Conservation (phyloP, 768 basidiomycete species). For the Peribolospora baueri region DNA sequence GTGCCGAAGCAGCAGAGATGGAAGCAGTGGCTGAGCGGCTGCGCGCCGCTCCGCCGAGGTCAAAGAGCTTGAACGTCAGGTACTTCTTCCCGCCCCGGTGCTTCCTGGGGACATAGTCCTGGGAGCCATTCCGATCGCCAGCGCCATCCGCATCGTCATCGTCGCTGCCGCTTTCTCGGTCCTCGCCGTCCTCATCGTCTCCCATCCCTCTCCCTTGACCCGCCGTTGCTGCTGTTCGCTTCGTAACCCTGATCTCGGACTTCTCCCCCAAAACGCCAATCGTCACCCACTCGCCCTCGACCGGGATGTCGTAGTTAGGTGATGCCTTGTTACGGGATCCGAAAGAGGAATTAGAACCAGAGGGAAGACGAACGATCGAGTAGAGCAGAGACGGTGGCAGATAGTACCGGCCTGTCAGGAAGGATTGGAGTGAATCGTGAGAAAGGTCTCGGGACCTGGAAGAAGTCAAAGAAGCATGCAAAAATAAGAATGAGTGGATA, state of each 20-base stretch:
- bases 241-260: constrained; percentile 53
- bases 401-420: constrained; percentile 61
- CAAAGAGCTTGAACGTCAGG: constrained; percentile 60
- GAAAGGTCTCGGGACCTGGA: constrained; percentile 31
- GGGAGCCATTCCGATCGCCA: not conserved
- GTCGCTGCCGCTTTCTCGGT: not conserved
- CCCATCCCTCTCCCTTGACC: constrained; percentile 7
- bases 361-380: constrained; percentile 49
- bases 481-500: not conserved
- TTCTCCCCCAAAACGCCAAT: constrained; percentile 88
- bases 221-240: constrained; percentile 21
- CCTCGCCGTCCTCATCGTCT: not conserved
- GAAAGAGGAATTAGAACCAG: constrained; percentile 27
- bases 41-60: constrained; percentile 40
- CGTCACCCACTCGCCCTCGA: constrained; percentile 80
- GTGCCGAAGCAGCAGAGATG: too few species aligned
- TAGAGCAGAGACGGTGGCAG: constrained; percentile 74
- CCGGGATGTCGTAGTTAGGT: constrained; percentile 55
- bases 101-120: not conserved
- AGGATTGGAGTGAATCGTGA: constrained; percentile 53
- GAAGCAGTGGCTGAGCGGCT: constrained; percentile 13
- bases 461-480: not conserved
- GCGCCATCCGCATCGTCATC: constrained; percentile 4
- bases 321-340: constrained; percentile 23
- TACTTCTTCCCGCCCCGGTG: constrained; percentile 48